Evolutionary conservation across 306 rosid species (phyloP), one percentile per base, ranked within the genome.

Genomic region (Lathyrus sativus): DNA sequence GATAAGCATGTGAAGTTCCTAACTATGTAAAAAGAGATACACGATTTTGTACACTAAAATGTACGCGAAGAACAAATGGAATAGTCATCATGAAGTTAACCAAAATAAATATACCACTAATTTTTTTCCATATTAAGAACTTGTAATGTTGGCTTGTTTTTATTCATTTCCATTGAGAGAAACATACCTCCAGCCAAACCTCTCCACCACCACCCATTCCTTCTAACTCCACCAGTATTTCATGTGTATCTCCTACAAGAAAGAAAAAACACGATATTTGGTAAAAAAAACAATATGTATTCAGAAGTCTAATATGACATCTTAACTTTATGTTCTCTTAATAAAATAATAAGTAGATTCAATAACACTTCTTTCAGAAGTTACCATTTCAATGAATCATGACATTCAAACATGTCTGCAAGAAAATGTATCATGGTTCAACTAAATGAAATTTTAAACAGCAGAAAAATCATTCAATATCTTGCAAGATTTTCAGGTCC

Each of bases 151-250:
- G 51, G n/a, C 13, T 17, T 31, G 26, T 28, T 58, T 35, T 48
- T 45, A 56, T 49, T 37, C 60, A 49, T 65, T 49, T 39, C 64
- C 63, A 46, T 73, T 29, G 66, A 48, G 43, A 65, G 78, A 72
- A 70, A 76, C 89, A 80, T 79, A 86, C 98, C 96, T 92, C 98
- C 44, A 92, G 63, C 68, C 77, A 89, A 68, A 92, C 74, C 75
- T 86, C 85, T 77, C 96, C 98, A 55, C 98, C 98, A 63, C 96
- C 91, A 65, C 98, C 98, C 92, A 92, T 92, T 72, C 98, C 98
- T 82, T 90, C 96, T 86, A 92, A 76, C 72, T 90, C 96, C 76
- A 92, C 96, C 65, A 75, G 26, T 77, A 90, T 68, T 62, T 92
- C 96, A 82, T 92, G 90, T 42, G 41, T 50, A 44, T 88, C 81